Percentiles rank a stretch among this genome's conserved stretches.
Conservation (phyloP, 331 rosid species). For the Prunus yedoensis region DNA sequence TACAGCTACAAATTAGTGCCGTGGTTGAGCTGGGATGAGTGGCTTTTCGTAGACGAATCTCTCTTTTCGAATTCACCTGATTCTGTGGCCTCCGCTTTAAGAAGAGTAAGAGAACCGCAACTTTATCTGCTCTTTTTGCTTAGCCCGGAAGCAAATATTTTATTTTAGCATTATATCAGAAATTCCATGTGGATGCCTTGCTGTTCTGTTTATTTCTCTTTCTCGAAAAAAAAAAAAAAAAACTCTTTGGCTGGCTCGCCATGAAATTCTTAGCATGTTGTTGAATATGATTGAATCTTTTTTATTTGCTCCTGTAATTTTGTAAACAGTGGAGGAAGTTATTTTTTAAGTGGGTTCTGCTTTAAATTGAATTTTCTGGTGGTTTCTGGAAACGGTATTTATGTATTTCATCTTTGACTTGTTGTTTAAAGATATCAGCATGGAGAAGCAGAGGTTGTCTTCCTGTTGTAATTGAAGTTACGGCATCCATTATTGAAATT, state of each 20-base stretch:
- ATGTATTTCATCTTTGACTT: neutral
- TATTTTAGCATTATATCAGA: neutral
- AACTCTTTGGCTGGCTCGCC: neutral
- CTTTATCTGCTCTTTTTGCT: neutral
- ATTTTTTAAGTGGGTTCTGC: neutral
- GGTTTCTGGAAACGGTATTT: neutral
- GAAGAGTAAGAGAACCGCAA: slow-evolving; percentile 45
- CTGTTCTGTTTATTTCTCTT: neutral
- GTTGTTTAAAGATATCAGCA: slow-evolving; percentile 52
- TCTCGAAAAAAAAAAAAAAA: too few relatives aligned
- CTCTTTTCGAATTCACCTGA: slow-evolving; percentile 64
- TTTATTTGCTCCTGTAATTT: neutral
- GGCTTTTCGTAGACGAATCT: slow-evolving; percentile 67
- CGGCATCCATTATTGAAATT: slow-evolving; percentile 38
- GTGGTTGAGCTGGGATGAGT: slow-evolving; percentile 71
- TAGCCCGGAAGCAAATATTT: neutral
- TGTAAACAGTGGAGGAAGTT: neutral
- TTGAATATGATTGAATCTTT: neutral
- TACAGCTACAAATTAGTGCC: slow-evolving; percentile 32
- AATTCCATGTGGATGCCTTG: neutral
- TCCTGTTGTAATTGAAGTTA: slow-evolving; percentile 54
- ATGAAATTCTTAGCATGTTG: neutral
- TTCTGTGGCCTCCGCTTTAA: slow-evolving; percentile 61
- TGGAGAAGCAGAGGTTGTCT: slow-evolving; percentile 90
- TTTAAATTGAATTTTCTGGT: neutral